Conservation (phyloP, 2,329 filamentous ascomycete genomes). For the Pseudogymnoascus sp. region DNA sequence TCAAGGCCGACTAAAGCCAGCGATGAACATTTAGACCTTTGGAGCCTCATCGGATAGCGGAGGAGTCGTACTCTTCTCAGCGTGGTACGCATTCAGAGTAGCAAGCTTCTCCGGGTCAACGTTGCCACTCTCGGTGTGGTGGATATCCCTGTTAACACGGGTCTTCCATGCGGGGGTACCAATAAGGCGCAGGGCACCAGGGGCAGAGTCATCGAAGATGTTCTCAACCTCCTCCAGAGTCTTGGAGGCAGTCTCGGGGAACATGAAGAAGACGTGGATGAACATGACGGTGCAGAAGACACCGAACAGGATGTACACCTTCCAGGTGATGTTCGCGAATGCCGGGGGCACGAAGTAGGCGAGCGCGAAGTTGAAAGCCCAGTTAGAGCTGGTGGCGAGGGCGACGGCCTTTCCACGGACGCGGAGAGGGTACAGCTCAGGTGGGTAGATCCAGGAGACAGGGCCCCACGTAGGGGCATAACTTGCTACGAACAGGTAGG, state of each 20-base stretch:
- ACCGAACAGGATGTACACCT: slow-evolving; percentile 45
- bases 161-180: slow-evolving; percentile 21
- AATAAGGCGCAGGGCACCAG: not conserved
- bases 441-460: slow-evolving; percentile 40
- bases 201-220: slow-evolving; percentile 46
- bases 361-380: slow-evolving; percentile 45
- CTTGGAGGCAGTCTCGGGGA: slow-evolving; percentile 51
- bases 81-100: slow-evolving; percentile 12
- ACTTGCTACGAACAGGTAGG: slow-evolving; percentile 55
- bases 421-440: slow-evolving; percentile 42
- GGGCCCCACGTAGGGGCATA: slow-evolving; percentile 41
- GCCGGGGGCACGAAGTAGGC: slow-evolving; percentile 41
- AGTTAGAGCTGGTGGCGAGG: slow-evolving; percentile 44
- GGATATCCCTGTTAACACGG: slow-evolving; percentile 20
- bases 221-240: slow-evolving; percentile 46
- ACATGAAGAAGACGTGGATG: slow-evolving; percentile 46
- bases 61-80: not conserved
- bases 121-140: slow-evolving; percentile 23
- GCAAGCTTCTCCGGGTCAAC: slow-evolving; percentile 25
- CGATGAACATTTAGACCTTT: not conserved
- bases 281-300: slow-evolving; percentile 46
- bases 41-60: not conserved
- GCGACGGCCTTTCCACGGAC: slow-evolving; percentile 48
- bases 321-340: slow-evolving; percentile 42
- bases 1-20: not conserved